Evolutionary conservation across 768 basidiomycete genomes (phyloP), one percentile per base, ranked within the genome.

Genomic region (Amanita pallidorosea): DNA sequence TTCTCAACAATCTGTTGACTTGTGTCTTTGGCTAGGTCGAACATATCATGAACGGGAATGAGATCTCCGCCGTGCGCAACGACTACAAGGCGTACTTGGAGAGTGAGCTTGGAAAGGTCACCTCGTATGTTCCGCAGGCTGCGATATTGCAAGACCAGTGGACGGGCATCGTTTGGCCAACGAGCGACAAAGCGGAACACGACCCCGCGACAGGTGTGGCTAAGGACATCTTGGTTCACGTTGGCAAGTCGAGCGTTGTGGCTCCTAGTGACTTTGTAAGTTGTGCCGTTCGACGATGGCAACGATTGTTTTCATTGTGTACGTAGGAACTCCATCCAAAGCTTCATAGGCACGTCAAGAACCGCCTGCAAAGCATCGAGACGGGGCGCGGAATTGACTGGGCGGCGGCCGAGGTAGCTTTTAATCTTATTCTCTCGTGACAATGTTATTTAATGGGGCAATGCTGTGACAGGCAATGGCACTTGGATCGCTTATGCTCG

Each of bases 401-500:
- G 76, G 88, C 88, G 0, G 89, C 88, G 38, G 92, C 89, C 4
- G 93, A 96, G 71, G 89, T 83, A 38, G 5, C 12, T 11, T 31
- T 12, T 5, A 11, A 11, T 11, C 22, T 41, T 12, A 2, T 41
- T 5, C 22, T 18, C 13, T 41, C 7, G n/a, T 4, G 27, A 33
- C 41, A 25, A 33, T 40, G n/a, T 35, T 47, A 17, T 44, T 53
- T 27, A 44, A 27, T n/a, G 15, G 47, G 20, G 11, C 41, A 11
- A 41, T 11, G 20, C 5, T 18, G 18, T 8, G 36, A 8, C 50
- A 88, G 87, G 87, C 89, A 0, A 65, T 96, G 64, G 92, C 93
- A 0, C 89, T 93, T 58, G 93, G 93, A 0, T 81, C 88, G 1
- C 71, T 95, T 31, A 78, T 95, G 81, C 67, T 79, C 2, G 85